Evolutionary conservation across 106 monocot species (phyloP), one percentile per base, ranked within the genome.

Genomic region (Platanthera zijinensis): DNA sequence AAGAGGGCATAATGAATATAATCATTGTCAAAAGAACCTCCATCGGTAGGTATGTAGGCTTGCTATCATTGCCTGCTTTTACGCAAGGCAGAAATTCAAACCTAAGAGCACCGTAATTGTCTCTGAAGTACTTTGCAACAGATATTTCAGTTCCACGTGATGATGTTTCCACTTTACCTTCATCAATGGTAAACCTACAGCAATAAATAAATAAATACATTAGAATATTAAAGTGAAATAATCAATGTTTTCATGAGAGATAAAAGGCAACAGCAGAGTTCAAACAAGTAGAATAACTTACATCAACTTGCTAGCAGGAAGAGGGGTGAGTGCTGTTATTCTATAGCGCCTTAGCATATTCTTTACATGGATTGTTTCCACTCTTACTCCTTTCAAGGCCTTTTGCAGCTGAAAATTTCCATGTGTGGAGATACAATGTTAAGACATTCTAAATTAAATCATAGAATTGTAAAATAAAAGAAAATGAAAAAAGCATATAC

Each of bases 311-410:
- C 52, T 84, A 51, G 80, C 53, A 1, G 88, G 78, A 53, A 57
- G 18, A 10, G 79, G n/a, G 0, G 88, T 61, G 66, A 92, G n/a
- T 13, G 84, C 91, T 19, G 71, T 76, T 21, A 92, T 89, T 52
- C 71, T 88, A 50, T 88, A 92, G 1, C 84, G 75, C 11, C 83
- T 77, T 8, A 17, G 10, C 8, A 49, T 28, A 9, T 79, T 78
- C 19, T 3, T 8, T 19, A 39, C 59, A 64, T 91, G 88, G 14
- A 48, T 86, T 8, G 76, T 66, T 52, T 86, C 80, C 19, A 91
- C 84, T n/a, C 78, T 46, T 6, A 91, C n/a, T 46, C 88, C 88
- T 57, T 75, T 79, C 7, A 91, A 62, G 9, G 66, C 91, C 74
- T 76, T 88, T 78, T 86, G 88, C 22, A 91, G 25, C 91, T 91